Evolutionary conservation across 352 stramenopile species (phyloP).

Genomic region (Phytophthora uliginosa): DNA sequence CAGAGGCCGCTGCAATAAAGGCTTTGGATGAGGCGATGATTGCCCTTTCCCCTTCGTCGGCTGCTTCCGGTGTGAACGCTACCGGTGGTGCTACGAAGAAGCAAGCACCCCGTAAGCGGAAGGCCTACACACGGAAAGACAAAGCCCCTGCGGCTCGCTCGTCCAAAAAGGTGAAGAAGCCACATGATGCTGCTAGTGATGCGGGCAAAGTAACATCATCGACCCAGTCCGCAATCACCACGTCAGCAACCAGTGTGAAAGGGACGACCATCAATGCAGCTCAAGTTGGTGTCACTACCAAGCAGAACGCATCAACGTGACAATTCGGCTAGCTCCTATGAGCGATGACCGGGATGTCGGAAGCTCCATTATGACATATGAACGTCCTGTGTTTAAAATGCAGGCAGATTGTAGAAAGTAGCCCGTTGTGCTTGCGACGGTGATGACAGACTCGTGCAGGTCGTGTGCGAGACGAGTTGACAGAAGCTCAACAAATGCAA

Average conservation of each 20-base stretch:
- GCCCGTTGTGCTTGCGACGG: conserved; percentile 11
- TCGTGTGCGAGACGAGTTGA: conserved; percentile 23
- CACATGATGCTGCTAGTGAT: conserved; percentile 6
- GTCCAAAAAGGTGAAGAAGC: conserved; percentile 65
- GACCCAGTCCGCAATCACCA: conserved; percentile 5
- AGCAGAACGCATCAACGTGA: conserved; percentile 30
- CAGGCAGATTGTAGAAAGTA: conserved; percentile 40
- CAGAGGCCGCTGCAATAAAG: conserved; percentile 41
- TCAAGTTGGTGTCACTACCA: neutral
- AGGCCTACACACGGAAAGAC: conserved; percentile 72
- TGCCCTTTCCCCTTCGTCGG: conserved; percentile 35
- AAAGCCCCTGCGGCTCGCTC: conserved; percentile 39
- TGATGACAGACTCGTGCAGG: conserved; percentile 10
- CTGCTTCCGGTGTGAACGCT: conserved; percentile 17
- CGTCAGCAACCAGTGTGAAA: conserved; percentile 7
- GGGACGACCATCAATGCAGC: conserved; percentile 3
- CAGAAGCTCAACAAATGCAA: conserved; percentile 42
- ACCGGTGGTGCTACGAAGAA: conserved; percentile 27
- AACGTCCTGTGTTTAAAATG: conserved; percentile 18
- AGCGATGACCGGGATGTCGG: neutral
- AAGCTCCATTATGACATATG: conserved; percentile 12
- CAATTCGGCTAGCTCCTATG: conserved; percentile 1
- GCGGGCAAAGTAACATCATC: conserved; percentile 13
- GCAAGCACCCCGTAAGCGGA: conserved; percentile 72
- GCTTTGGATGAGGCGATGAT: conserved; percentile 55